Percentiles rank a stretch among this genome's conserved stretches.
Evolutionary conservation across 1,139 yeast species (phyloP).

Genomic region (Blastobotrys indianensis): DNA sequence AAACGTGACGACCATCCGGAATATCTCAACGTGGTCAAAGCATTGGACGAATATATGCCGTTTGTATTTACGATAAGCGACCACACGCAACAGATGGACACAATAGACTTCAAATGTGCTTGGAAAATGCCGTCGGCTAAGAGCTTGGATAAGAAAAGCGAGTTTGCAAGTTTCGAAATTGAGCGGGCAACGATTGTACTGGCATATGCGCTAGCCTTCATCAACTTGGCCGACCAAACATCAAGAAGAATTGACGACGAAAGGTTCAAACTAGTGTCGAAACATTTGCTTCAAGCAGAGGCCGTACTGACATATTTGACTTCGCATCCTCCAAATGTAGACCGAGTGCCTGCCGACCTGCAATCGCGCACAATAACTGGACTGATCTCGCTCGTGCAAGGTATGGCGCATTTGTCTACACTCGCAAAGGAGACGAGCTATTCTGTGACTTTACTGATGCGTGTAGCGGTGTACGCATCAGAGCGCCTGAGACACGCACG

Average conservation of each 20-base stretch:
- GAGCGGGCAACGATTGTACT: slow-evolving; percentile 30
- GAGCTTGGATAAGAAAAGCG: slow-evolving; percentile 19
- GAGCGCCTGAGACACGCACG: slow-evolving; percentile 31
- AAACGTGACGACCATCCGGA: slow-evolving; percentile 28
- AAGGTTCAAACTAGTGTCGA: slow-evolving; percentile 30
- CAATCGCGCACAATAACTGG: slow-evolving; percentile 26
- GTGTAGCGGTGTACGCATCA: slow-evolving; percentile 33
- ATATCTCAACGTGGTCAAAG: slow-evolving; percentile 28
- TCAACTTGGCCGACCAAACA: slow-evolving; percentile 22
- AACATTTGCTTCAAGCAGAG: slow-evolving; percentile 27
- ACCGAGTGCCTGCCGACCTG: slow-evolving; percentile 22
- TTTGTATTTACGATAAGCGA: slow-evolving; percentile 21
- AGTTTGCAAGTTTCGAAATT: slow-evolving; percentile 26
- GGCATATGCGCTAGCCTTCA: slow-evolving; percentile 28
- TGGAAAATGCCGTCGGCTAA: slow-evolving; percentile 28
- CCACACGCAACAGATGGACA: slow-evolving; percentile 5
- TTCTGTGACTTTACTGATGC: slow-evolving; percentile 27
- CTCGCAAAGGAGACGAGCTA: slow-evolving; percentile 24
- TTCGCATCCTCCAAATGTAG: slow-evolving; percentile 18
- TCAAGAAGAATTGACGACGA: slow-evolving; percentile 14
- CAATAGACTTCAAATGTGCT: slow-evolving; percentile 15
- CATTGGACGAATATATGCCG: slow-evolving; percentile 32
- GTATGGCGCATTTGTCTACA: slow-evolving; percentile 29
- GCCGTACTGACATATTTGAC: slow-evolving; percentile 26
- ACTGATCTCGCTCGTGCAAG: slow-evolving; percentile 26